phyloP scores from a whole-genome alignment of 306 rosid species.

The Nissolia schottii region DNA sequence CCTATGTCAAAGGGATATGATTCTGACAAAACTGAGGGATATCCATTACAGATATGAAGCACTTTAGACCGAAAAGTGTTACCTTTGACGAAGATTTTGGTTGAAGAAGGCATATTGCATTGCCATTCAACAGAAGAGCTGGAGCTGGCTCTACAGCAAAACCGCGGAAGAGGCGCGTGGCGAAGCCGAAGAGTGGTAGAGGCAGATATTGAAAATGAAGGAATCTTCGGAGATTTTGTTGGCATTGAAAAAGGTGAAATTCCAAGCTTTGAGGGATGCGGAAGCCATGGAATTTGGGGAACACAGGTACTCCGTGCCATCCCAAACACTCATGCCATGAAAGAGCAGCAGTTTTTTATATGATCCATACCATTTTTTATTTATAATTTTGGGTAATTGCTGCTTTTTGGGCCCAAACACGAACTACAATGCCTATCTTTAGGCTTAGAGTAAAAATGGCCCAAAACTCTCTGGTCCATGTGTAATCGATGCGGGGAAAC shows the following conservation, averaged over 20 bases:
- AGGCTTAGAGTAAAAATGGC: neutral
- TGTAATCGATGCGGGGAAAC: neutral
- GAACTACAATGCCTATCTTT: neutral
- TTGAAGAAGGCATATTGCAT: neutral
- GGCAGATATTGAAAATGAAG: constrained; percentile 21
- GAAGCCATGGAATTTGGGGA: neutral
- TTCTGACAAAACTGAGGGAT: neutral
- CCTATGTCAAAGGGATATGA: neutral
- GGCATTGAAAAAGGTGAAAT: neutral
- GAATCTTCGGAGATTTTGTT: neutral
- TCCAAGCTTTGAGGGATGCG: neutral
- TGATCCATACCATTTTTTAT: neutral
- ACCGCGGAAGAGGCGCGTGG: neutral
- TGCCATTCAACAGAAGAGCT: neutral
- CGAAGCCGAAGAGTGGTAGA: neutral
- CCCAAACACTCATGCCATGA: neutral
- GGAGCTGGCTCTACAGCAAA: constrained; percentile 16
- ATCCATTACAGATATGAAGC: neutral
- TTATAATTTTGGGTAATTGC: no score
- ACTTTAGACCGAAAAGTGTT: neutral
- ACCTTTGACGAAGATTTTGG: constrained; percentile 44
- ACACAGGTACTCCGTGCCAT: neutral
- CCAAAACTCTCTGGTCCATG: neutral
- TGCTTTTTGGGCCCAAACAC: neutral
- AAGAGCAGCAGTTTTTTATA: neutral